Evolutionary conservation across 108 stramenopile species (phyloP), one percentile per base, ranked within the genome.

Genomic region (Cyclotella baltica): DNA sequence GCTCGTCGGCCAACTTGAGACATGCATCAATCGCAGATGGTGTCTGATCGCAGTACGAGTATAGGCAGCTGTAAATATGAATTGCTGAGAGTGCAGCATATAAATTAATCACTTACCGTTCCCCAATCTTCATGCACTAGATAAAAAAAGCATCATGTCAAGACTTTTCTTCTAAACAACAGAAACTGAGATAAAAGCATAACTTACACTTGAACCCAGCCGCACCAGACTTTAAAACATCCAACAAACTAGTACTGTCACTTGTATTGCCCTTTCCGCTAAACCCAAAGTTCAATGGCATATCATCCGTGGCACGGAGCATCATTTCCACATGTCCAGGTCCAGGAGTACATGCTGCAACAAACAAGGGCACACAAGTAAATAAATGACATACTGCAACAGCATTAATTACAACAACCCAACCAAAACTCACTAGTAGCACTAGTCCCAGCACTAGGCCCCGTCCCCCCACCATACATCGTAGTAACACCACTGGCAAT

Each of bases 101-200:
- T 16, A 33, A 35, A 34, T 16, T 16, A 19, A 16, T 2, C 8
- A 62, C 63, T 43, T 64, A 43, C 63, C 23, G 98, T 99, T 50
- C 98, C 98, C 98, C 98, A 99, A 87, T 99, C 98, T 77, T 99
- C 98, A 82, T 99, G 98, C 23, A 99, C 51, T 52, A 19, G n/a
- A 52, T 10, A 20, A n/a, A 52, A 52, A n/a, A 20, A 52, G n/a
- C n/a, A n/a, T n/a, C n/a, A n/a, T n/a, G n/a, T n/a, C n/a, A n/a
- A n/a, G n/a, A n/a, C n/a, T n/a, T n/a, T n/a, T n/a, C n/a, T n/a
- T 52, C 4, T 4, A 52, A 13, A n/a, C 11, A 4, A 52, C n/a
- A 13, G n/a, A 13, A 52, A 52, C 11, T n/a, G n/a, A 52, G 4
- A n/a, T 13, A 4, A n/a, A 52, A 13, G 18, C 11, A 52, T n/a